Percentiles rank a stretch among this genome's conserved stretches.
These are phyloP conservation scores for Castanea crenata DNA, from an alignment of 306 rosid genomes.

Conservation along the genomic window DNA sequence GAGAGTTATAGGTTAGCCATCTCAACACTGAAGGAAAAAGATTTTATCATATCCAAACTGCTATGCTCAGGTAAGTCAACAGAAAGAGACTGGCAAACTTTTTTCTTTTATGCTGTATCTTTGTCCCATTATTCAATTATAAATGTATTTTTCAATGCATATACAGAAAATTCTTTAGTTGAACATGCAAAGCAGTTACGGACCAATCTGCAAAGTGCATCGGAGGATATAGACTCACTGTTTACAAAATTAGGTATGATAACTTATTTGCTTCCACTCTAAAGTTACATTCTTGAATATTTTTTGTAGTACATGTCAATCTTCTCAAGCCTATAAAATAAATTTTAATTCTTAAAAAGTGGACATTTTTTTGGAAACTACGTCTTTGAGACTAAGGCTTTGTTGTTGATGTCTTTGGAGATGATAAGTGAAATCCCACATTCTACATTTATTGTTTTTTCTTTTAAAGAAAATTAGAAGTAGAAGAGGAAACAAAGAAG, in stretches of 20 bases:
- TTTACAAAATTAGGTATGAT: constrained; percentile 69
- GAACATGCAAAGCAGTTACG: constrained; percentile 76
- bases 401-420: too few relatives aligned
- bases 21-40: constrained; percentile 71
- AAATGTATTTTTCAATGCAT: constrained; percentile 16
- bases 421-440: too few relatives aligned
- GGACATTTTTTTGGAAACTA: neutral
- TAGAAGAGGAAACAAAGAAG: neutral
- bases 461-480: too few relatives aligned
- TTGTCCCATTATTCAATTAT: constrained; percentile 12
- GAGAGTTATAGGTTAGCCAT: constrained; percentile 53
- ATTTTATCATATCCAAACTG: constrained; percentile 64
- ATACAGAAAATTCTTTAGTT: constrained; percentile 68
- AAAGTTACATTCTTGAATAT: neutral
- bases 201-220: constrained; percentile 65
- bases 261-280: neutral
- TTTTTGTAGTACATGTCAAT: neutral
- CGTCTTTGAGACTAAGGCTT: neutral
- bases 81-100: neutral
- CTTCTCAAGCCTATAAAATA: neutral
- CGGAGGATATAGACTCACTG: constrained; percentile 59
- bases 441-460: too few relatives aligned
- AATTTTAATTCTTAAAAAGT: neutral
- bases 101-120: neutral
- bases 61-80: constrained; percentile 58